phyloP scores from a whole-genome alignment of 2,329 filamentous ascomycete genomes.

The Fusarium graminum region DNA sequence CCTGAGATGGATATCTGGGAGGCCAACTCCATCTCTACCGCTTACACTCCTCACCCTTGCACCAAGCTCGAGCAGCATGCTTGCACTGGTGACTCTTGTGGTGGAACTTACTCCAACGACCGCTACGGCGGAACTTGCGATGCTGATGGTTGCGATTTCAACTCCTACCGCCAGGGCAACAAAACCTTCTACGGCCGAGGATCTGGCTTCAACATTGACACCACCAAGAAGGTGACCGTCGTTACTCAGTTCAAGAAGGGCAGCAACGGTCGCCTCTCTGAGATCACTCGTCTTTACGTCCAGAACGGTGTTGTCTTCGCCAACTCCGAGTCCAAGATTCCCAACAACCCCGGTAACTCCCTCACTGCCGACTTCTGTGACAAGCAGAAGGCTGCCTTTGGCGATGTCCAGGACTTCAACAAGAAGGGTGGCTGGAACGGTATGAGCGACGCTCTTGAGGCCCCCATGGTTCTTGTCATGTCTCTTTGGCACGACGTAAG shows the following conservation, averaged over 20 bases:
- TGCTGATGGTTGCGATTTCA: slow-evolving; percentile 78
- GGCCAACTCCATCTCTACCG: slow-evolving; percentile 74
- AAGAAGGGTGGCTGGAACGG: slow-evolving; percentile 68
- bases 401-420: slow-evolving; percentile 66
- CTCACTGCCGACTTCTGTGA: slow-evolving; percentile 71
- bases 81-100: slow-evolving; percentile 65
- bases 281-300: slow-evolving; percentile 75
- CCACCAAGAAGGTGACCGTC: slow-evolving; percentile 71
- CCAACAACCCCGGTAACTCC: slow-evolving; percentile 57
- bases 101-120: slow-evolving; percentile 64
- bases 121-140: slow-evolving; percentile 75
- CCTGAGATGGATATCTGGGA: slow-evolving; percentile 75
- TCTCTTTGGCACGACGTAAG: slow-evolving; percentile 71
- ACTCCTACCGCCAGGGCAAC: slow-evolving; percentile 75
- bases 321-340: slow-evolving; percentile 62
- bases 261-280: slow-evolving; percentile 65
- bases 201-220: slow-evolving; percentile 68
- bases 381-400: slow-evolving; percentile 69
- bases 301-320: slow-evolving; percentile 71
- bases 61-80: slow-evolving; percentile 61
- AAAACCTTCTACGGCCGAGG: slow-evolving; percentile 71
- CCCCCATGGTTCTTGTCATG: slow-evolving; percentile 63
- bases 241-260: slow-evolving; percentile 72
- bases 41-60: slow-evolving; percentile 76
- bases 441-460: slow-evolving; percentile 63